Percentiles rank a stretch among this genome's conserved stretches.
These are phyloP conservation scores for Claviceps arundinis DNA, from an alignment of 2,329 filamentous ascomycete species.

Conservation along the genomic window DNA sequence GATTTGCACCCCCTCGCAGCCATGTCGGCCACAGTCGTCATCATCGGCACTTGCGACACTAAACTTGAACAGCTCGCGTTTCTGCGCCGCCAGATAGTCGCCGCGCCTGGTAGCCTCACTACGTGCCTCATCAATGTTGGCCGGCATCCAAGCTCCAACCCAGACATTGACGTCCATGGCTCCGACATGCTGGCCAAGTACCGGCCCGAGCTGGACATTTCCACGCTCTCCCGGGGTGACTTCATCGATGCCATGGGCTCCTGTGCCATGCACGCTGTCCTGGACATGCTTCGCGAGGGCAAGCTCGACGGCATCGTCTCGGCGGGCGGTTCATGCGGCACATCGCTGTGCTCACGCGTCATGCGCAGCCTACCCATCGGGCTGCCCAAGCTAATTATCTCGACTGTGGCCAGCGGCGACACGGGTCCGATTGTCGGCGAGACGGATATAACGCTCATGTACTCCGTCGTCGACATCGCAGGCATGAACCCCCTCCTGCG, in stretches of 20 bases:
- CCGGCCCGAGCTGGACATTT: constrained; percentile 18
- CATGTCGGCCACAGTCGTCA: constrained; percentile 27
- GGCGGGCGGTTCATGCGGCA: constrained; percentile 50
- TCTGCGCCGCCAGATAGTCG: constrained; percentile 32
- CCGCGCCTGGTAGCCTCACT: constrained; percentile 4
- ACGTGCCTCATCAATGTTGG: constrained; percentile 31
- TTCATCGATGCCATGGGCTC: constrained; percentile 42
- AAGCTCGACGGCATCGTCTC: constrained; percentile 43
- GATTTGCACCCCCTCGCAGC: no score
- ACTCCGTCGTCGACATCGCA: constrained; percentile 57
- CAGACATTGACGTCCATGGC: constrained; percentile 34
- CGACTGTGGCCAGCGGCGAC: constrained; percentile 55
- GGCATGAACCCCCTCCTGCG: constrained; percentile 48
- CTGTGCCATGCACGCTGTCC: constrained; percentile 30
- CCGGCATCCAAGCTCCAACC: constrained; percentile 25
- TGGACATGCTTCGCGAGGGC: constrained; percentile 21
- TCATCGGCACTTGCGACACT: constrained; percentile 53
- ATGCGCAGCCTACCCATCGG: constrained; percentile 53
- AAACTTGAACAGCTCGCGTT: constrained; percentile 47
- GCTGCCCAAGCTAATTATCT: constrained; percentile 57
- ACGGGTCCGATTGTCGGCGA: constrained; percentile 52
- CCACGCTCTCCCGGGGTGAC: constrained; percentile 34
- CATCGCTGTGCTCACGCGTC: constrained; percentile 42
- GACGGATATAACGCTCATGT: constrained; percentile 57
- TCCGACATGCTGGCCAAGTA: constrained; percentile 25